These are phyloP conservation scores for Perkinsus chesapeaki DNA, from an alignment of 169 alveolate genomes.

Conservation along the genomic window DNA sequence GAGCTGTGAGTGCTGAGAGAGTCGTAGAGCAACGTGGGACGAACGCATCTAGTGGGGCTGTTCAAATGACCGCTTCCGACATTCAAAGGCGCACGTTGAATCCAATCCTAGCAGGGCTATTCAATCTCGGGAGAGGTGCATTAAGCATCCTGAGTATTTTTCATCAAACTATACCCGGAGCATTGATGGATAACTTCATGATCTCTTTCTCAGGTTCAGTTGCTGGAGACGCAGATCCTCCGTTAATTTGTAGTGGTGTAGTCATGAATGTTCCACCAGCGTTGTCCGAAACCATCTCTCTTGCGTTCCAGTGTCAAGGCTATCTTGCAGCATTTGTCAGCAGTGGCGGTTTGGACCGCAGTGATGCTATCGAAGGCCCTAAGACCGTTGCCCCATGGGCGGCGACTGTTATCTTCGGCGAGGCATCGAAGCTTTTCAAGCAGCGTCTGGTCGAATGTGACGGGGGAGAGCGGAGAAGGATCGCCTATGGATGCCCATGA, in stretches of 20 bases:
- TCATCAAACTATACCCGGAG: too few relatives aligned
- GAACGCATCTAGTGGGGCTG: too few relatives aligned
- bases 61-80: too few relatives aligned
- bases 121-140: background rate
- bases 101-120: too few relatives aligned
- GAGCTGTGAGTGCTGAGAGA: background rate
- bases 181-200: too few relatives aligned
- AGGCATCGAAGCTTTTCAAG: background rate
- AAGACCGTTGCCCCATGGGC: background rate
- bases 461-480: background rate
- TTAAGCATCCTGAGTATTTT: background rate
- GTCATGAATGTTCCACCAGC: background rate
- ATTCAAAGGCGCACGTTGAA: too few relatives aligned
- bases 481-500: background rate
- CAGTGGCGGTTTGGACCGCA: background rate
- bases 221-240: background rate
- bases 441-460: background rate
- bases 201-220: background rate
- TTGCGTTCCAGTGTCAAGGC: background rate
- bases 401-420: background rate
- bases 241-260: background rate
- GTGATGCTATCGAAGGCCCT: background rate
- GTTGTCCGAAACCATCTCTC: background rate
- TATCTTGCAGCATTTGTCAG: too few relatives aligned
- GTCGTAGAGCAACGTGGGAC: too few relatives aligned